Evolutionary conservation across 768 basidiomycete species (phyloP), one percentile per base, ranked within the genome.

Genomic region (Termitomyces sp.): DNA sequence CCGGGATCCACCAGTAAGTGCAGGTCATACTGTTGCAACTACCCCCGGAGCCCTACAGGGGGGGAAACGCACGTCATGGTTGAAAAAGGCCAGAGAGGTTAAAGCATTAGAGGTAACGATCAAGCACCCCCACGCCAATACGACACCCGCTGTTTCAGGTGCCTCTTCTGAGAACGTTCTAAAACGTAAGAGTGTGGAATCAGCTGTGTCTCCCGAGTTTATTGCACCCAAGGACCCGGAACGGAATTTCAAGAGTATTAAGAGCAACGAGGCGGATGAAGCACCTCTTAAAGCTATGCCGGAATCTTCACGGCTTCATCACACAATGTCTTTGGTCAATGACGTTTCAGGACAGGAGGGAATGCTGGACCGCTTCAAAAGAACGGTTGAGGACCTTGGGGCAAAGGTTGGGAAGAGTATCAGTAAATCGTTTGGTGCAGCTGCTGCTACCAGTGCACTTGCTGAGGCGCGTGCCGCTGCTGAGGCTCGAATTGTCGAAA

Each of bases 21-120:
- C 67, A 23, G 64, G 63, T 36, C 63, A 70, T 35, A 59, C 74
- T 23, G 75, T 76, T 4, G 71, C 71, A 23, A 73, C 73, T 16
- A 79, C 78, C 3, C 76, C 79, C 41, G 75, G 77, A n/a, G 70
- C 72, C 5, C 67, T 73, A 23, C 68, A 71, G 30, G 76, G 75
- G 10, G 83, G 82, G 3, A 91, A 89, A 66, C 83, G 90, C 35
- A 88, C 88, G 9, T 92, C 91, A 3, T 92, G 91, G 91, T 70
- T 93, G 56, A 83, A 82, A 71, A 90, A 89, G 65, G 91, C 86
- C 14, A 79, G 89, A 38, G 88, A 89, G 66, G 85, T 79, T 28
- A 88, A 87, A 63, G 87, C 87, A 18, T 72, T 84, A 67, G 90
- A 90, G 66, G 76, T 74, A n/a, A 74, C 74, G 12, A 66, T 64